Evolutionary conservation across 2,329 filamentous ascomycete species (phyloP), one percentile per base, ranked within the genome.

Genomic region (Neopestalotiopsis sp.): DNA sequence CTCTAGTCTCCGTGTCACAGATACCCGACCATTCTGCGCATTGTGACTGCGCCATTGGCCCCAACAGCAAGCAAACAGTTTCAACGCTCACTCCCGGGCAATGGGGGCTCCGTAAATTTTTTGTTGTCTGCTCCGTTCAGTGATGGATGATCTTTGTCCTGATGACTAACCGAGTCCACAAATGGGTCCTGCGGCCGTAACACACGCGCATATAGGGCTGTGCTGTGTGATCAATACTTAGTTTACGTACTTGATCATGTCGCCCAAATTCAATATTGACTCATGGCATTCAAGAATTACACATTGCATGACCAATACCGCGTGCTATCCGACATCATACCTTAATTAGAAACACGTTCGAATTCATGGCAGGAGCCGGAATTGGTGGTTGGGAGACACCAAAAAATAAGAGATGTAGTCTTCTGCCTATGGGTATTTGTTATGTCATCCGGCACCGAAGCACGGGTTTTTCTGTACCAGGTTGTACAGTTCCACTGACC

Each of bases 161-260:
- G 59, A 62, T 62, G 59, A 62, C 32, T 62, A 62, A 62, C 32
- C 30, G 28, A 62, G 32, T 62, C 59, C 59, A 62, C 59, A 62
- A 59, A 59, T 34, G 24, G 24, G 2, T 28, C 20, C 14, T 59
- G 24, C 57, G 57, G 57, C 24, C 24, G 57, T 59, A 59, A 28
- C 14, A 14, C 30, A 59, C 24, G 24, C 57, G 30, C 57, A 53
- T 53, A 53, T 59, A 59, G 57, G 57, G 57, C 57, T 59, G 57
- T 30, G 57, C 57, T 59, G 57, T 30, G 57, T 30, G 30, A 53
- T 53, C 45, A 9, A 53, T 53, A 53, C 45, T 2, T 53, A 53
- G 34, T 10, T 28, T 28, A 38, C 6, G 34, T 38, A 38, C 34
- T 38, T 7, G 45, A 9, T 20, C 17, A 20, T 20, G 20, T 17